These are phyloP conservation scores for Hymenotorrendiella dingleyae DNA, from an alignment of 2,329 filamentous ascomycete species.

Conservation along the genomic window DNA sequence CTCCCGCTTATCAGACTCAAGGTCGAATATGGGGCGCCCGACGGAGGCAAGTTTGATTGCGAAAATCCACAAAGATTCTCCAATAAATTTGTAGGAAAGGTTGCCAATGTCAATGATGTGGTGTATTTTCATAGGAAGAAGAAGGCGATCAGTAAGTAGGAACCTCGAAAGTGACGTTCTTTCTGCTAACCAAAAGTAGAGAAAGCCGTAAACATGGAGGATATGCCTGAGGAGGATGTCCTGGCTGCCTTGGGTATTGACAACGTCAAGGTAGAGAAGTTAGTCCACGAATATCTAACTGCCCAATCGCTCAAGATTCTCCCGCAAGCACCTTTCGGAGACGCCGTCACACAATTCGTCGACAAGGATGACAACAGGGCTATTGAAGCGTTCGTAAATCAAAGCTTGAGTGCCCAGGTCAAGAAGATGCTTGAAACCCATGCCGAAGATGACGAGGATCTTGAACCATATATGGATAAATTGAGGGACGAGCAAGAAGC, in stretches of 20 bases:
- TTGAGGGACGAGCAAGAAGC: conserved; percentile 66
- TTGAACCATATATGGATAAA: conserved; percentile 68
- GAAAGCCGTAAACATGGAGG: conserved; percentile 41
- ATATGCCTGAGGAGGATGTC: conserved; percentile 58
- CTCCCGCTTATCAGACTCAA: conserved; percentile 82
- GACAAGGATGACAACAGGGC: conserved; percentile 93
- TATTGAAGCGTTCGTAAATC: conserved; percentile 74
- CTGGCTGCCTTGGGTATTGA: conserved; percentile 60
- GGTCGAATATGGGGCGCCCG: conserved; percentile 81
- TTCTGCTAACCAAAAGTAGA: conserved; percentile 22
- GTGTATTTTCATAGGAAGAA: conserved; percentile 92
- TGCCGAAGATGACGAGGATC: conserved; percentile 63
- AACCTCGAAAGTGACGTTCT: conserved; percentile 10
- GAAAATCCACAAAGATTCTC: conserved; percentile 97
- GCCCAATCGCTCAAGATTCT: conserved; percentile 89
- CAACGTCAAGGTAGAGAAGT: conserved; percentile 76
- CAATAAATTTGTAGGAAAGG: conserved; percentile 81
- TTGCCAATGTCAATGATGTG: conserved; percentile 91
- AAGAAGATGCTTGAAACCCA: conserved; percentile 62
- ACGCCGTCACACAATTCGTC: conserved; percentile 88
- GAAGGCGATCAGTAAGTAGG: conserved; percentile 44
- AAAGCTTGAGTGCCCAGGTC: conserved; percentile 65
- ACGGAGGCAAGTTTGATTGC: conserved; percentile 79
- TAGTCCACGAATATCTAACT: conserved; percentile 81
- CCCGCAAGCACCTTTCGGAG: conserved; percentile 85